Conservation (phyloP, 345 rosid genomes). For the Chamaenerion angustifolium region DNA sequence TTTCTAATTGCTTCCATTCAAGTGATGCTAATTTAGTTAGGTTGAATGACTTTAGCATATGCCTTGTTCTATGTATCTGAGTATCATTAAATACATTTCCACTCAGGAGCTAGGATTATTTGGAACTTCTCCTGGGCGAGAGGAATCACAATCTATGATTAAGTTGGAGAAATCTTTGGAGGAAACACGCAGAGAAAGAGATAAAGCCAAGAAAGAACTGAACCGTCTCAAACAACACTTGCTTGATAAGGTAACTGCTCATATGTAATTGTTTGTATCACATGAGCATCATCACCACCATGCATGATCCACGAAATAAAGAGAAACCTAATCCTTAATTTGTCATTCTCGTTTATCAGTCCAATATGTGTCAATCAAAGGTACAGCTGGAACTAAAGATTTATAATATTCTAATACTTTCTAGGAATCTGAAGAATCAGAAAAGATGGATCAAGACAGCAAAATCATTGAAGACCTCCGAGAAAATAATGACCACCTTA, state of each 20-base stretch:
- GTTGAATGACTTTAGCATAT: background rate
- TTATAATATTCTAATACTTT: slow-evolving; percentile 17
- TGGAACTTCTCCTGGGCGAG: slow-evolving; percentile 36
- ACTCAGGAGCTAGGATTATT: slow-evolving; percentile 25
- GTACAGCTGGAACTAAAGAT: background rate
- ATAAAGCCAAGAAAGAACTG: slow-evolving; percentile 65
- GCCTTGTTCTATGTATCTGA: background rate
- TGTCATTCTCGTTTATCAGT: background rate
- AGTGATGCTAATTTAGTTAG: background rate
- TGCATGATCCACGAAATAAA: too few relatives aligned
- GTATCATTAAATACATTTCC: background rate
- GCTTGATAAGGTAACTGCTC: slow-evolving; percentile 57
- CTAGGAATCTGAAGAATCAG: slow-evolving; percentile 90
- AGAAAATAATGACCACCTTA: slow-evolving; percentile 48
- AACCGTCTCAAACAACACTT: slow-evolving; percentile 84
- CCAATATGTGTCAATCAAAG: background rate
- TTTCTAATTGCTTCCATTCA: background rate
- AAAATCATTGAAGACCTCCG: slow-evolving; percentile 77
- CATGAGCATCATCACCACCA: too few relatives aligned
- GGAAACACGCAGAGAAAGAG: slow-evolving; percentile 51
- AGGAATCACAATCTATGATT: slow-evolving; percentile 50
- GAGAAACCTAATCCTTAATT: too few relatives aligned
- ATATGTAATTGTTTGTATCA: background rate
- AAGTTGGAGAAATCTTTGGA: slow-evolving; percentile 53
- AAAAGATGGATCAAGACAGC: slow-evolving; percentile 96